These are phyloP conservation scores for Collybia sordida DNA, from an alignment of 768 basidiomycete species.

Conservation along the genomic window DNA sequence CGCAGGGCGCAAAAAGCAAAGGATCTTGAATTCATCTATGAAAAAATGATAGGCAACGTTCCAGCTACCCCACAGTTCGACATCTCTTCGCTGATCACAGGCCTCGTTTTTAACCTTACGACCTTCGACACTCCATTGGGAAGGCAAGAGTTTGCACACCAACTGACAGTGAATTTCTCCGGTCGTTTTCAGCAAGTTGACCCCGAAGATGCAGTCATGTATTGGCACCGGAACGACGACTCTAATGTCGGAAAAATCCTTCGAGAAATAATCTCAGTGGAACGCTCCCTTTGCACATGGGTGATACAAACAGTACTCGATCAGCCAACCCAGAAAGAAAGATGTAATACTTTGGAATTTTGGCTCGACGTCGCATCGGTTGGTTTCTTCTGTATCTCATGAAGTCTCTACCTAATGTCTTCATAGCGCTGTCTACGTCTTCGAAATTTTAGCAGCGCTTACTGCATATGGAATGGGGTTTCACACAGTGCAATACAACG, in stretches of 20 bases:
- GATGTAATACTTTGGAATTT: constrained; percentile 32
- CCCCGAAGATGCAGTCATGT: constrained; percentile 40
- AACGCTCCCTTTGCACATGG: constrained; percentile 37
- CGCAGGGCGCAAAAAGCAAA: constrained; percentile 12
- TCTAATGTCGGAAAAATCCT: constrained; percentile 28
- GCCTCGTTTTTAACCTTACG: constrained; percentile 23
- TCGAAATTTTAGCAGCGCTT: constrained; percentile 45
- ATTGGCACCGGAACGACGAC: constrained; percentile 35
- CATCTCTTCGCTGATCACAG: constrained; percentile 13
- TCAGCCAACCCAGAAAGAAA: constrained; percentile 12
- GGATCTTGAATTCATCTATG: constrained; percentile 11
- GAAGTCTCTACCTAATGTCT: constrained; percentile 1
- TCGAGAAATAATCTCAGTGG: constrained; percentile 31
- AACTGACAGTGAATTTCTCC: constrained; percentile 40
- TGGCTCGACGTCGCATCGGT: constrained; percentile 48
- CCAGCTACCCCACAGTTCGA: not conserved
- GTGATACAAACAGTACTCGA: constrained; percentile 34
- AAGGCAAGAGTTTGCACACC: constrained; percentile 42
- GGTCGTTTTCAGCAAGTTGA: constrained; percentile 37
- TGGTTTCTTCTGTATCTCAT: constrained; percentile 8
- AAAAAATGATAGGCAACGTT: not conserved
- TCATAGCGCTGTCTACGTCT: constrained; percentile 42
- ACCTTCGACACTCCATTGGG: constrained; percentile 35
- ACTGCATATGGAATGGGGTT: constrained; percentile 40
- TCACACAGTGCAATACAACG: constrained; percentile 36